These are phyloP conservation scores for Clausena lansium DNA, from an alignment of 345 rosid genomes.

Conservation along the genomic window DNA sequence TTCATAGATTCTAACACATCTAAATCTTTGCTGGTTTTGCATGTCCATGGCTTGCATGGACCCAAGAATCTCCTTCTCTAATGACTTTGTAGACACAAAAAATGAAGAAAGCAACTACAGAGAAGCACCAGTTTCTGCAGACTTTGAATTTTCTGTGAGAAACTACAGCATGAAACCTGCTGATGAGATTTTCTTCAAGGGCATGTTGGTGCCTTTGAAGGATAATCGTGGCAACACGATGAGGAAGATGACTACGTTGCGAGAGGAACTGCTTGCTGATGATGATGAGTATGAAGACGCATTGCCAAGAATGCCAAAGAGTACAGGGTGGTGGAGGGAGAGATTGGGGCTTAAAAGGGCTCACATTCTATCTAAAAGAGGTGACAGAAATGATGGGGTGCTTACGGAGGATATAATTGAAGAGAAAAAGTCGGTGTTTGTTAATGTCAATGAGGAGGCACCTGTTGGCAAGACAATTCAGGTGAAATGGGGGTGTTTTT, in stretches of 20 bases:
- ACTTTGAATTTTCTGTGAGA: constrained; percentile 66
- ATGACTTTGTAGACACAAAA: constrained; percentile 58
- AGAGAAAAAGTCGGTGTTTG: constrained; percentile 29
- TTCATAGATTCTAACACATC: constrained; percentile 31
- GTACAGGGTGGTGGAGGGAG: constrained; percentile 58
- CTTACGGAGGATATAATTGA: constrained; percentile 38
- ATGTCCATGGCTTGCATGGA: constrained; percentile 45
- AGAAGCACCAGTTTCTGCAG: constrained; percentile 85
- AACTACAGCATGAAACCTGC: constrained; percentile 61
- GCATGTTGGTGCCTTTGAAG: constrained; percentile 63
- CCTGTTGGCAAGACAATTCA: constrained; percentile 20
- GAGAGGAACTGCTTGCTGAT: constrained; percentile 55
- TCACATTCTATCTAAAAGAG: constrained; percentile 22
- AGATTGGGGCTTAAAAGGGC: constrained; percentile 40
- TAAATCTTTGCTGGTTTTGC: constrained; percentile 3
- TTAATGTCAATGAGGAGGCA: constrained; percentile 11
- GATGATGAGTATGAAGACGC: constrained; percentile 24
- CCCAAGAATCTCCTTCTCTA: constrained; percentile 95
- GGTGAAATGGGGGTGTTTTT: constrained; percentile 15
- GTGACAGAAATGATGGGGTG: constrained; percentile 20
- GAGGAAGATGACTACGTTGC: constrained; percentile 63
- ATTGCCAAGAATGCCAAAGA: constrained; percentile 31
- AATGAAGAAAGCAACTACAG: constrained; percentile 47
- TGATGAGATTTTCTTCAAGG: constrained; percentile 77
- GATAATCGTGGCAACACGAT: constrained; percentile 30